These are phyloP conservation scores for Ilex paraguariensis DNA, from an alignment of 305 asterid genomes.

Conservation along the genomic window DNA sequence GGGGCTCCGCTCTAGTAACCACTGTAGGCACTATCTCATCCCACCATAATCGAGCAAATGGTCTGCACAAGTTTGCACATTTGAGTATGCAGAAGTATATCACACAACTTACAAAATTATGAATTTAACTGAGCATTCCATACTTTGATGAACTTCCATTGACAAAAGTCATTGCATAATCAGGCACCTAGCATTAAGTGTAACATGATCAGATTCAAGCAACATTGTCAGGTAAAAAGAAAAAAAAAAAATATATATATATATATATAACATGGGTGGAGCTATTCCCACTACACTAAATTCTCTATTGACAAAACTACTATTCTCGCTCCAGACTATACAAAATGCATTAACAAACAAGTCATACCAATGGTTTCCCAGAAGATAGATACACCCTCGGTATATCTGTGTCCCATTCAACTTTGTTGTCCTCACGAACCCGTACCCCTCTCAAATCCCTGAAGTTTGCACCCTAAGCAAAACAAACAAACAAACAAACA, in stretches of 20 bases:
- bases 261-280: no score
- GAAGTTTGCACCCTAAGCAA: constrained; percentile 4
- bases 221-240: no score
- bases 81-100: background rate
- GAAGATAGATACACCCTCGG: constrained; percentile 3
- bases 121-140: background rate
- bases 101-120: background rate
- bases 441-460: constrained; percentile 1
- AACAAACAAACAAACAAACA: background rate
- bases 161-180: constrained; percentile 64
- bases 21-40: constrained; percentile 88
- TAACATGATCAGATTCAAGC: no score
- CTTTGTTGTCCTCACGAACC: constrained; percentile 2
- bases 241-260: no score
- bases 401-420: constrained; percentile 2
- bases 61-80: constrained; percentile 38
- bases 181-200: constrained; percentile 44
- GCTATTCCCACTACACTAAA: no score
- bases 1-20: constrained; percentile 48
- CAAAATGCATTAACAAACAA: background rate
- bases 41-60: constrained; percentile 94
- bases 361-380: constrained; percentile 1
- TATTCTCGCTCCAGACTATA: no score
- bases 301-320: no score
- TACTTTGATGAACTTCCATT: constrained; percentile 31